phyloP scores from a whole-genome alignment of 495 filamentous ascomycete species.

The Chaetomium cochliodes region DNA sequence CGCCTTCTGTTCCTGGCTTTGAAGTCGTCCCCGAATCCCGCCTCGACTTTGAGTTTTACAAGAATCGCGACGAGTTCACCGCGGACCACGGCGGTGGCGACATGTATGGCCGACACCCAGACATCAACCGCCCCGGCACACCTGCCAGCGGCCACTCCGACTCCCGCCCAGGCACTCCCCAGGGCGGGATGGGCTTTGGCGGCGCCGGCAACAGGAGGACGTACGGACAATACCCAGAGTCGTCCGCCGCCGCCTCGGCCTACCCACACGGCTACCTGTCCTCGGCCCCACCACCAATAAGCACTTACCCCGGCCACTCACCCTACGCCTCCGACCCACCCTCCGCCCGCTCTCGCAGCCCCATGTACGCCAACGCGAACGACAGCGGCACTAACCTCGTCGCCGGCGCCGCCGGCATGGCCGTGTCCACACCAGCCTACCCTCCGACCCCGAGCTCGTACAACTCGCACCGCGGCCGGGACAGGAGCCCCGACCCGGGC shows the following conservation, averaged over 20 bases:
- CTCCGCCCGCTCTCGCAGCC: conserved; percentile 36
- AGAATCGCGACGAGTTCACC: conserved; percentile 81
- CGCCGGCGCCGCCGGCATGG: conserved; percentile 42
- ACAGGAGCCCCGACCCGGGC: conserved; percentile 34
- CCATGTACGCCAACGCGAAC: conserved; percentile 43
- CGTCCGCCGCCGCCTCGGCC: conserved; percentile 20
- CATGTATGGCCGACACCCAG: conserved; percentile 67
- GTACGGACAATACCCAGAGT: conserved; percentile 20
- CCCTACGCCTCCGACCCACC: conserved; percentile 25
- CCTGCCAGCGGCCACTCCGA: conserved; percentile 44
- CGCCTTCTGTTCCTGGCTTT: conserved; percentile 58
- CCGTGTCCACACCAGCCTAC: conserved; percentile 35
- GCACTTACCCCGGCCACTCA: conserved; percentile 20
- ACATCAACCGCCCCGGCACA: conserved; percentile 65
- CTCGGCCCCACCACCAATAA: conserved; percentile 10
- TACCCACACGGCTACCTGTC: conserved; percentile 27
- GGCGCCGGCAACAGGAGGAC: conserved; percentile 6
- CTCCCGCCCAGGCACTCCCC: conserved; percentile 46
- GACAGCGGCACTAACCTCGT: conserved; percentile 48
- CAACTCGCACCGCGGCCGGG: conserved; percentile 22
- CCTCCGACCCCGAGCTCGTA: conserved; percentile 26
- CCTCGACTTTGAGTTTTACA: conserved; percentile 93
- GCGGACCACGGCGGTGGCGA: conserved; percentile 80
- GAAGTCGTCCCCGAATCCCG: conserved; percentile 85
- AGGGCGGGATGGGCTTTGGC: conserved; percentile 39